Percentiles rank a stretch among this genome's conserved stretches.
phyloP scores from a whole-genome alignment of 495 filamentous ascomycete genomes.

The Penicillium silybi region DNA sequence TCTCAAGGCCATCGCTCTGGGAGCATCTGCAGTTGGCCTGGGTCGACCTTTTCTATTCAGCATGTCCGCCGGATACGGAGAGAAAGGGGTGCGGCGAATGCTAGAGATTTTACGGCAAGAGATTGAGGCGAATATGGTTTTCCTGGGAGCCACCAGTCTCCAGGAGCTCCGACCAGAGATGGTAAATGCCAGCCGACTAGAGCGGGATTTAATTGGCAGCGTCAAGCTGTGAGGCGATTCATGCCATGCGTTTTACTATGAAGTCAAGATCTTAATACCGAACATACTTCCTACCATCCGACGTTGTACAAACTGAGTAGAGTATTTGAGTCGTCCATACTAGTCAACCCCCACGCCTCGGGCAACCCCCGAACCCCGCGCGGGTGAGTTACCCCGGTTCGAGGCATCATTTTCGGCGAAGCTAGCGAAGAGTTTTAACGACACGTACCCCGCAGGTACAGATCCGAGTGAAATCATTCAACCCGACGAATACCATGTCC shows the following conservation, averaged over 20 bases:
- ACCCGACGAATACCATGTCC: constrained; percentile 10
- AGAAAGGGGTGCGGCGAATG: constrained; percentile 29
- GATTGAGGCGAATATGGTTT: constrained; percentile 39
- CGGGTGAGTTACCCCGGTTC: no score
- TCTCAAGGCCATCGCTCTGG: constrained; percentile 81
- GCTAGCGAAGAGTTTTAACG: no score
- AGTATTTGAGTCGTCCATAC: no score
- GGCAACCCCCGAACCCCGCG: no score
- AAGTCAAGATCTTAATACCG: no score
- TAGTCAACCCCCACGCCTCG: no score
- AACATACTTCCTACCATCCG: no score
- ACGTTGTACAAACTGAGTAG: no score
- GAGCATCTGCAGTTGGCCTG: constrained; percentile 80
- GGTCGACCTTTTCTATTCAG: constrained; percentile 83
- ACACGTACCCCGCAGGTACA: no score
- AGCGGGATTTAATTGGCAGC: constrained; percentile 31
- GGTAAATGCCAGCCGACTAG: constrained; percentile 34
- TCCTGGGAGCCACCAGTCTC: constrained; percentile 28
- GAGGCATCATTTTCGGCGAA: no score
- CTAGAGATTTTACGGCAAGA: constrained; percentile 35
- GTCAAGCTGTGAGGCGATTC: constrained; percentile 33
- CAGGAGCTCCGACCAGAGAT: constrained; percentile 29
- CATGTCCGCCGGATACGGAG: constrained; percentile 58
- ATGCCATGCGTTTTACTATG: background rate
- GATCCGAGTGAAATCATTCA: no score